Conservation (phyloP, 306 rosid genomes). For the Malus orientalis region DNA sequence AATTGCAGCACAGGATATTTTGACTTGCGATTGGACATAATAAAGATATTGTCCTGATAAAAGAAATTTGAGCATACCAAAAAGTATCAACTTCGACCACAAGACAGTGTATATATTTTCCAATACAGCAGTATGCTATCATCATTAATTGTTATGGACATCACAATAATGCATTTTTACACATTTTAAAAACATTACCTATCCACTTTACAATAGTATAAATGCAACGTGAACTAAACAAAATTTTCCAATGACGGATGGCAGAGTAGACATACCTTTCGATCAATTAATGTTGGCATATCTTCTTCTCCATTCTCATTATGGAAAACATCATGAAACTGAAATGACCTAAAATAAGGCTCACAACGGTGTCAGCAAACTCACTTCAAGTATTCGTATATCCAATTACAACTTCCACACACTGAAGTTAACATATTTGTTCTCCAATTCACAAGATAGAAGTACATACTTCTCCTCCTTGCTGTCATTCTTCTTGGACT, state of each 20-base stretch:
- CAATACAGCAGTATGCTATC: not conserved
- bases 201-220: not conserved
- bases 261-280: slow-evolving; percentile 41
- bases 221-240: not conserved
- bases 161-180: not conserved
- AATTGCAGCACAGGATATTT: slow-evolving; percentile 89
- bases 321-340: slow-evolving; percentile 83
- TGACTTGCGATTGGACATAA: slow-evolving; percentile 83
- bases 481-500: slow-evolving; percentile 79
- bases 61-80: slow-evolving; percentile 8
- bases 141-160: not conserved
- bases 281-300: slow-evolving; percentile 88
- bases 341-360: slow-evolving; percentile 65
- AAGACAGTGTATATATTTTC: not conserved
- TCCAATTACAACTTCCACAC: slow-evolving; percentile 9
- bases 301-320: slow-evolving; percentile 86
- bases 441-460: slow-evolving; percentile 26
- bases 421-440: slow-evolving; percentile 7
- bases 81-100: not conserved
- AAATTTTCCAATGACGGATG: slow-evolving; percentile 10
- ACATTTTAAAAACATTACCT: not conserved
- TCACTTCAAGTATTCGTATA: slow-evolving; percentile 10
- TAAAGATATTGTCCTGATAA: slow-evolving; percentile 82
- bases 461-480: slow-evolving; percentile 84
- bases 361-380: slow-evolving; percentile 19